Evolutionary conservation across 1,284 basidiomycete species (phyloP), one percentile per base, ranked within the genome.

Genomic region (Vanrija humicola): DNA sequence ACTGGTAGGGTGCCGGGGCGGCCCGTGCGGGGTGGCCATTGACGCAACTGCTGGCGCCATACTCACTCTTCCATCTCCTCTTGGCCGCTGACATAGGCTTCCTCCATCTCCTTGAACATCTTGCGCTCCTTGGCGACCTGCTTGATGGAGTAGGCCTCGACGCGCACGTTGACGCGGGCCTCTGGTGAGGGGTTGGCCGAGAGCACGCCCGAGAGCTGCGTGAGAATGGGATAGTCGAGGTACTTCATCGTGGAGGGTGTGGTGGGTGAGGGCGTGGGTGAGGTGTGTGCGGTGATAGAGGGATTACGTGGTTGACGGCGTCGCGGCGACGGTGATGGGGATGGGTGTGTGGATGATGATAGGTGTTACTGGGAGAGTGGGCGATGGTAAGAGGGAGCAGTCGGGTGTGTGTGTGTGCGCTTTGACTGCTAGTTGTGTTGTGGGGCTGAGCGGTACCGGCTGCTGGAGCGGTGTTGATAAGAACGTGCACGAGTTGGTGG

Each of bases 111-210:
- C 73, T 90, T 93, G 82, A 93, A 94, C 74, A 97, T 86, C 73
- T 90, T 91, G 83, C 94, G 93, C 82, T 98, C 96, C 72, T 90
- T 89, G 64, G 90, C 90, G 76, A 97, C 88, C 69, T 93, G 89
- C 82, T 98, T 98, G 84, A 92, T 95, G 66, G 89, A 92, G 80
- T 98, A 98, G 0, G 92, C 93, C 77, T 98, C 95, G 74, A 98
- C 86, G 64, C 93, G 86, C 39, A 91, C 94, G 74, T 90, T 86
- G 18, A 97, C 90, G 26, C 86, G 84, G 75, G 90, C 91, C 77
- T 96, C 93, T 48, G 89, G 86, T 6, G 90, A 87, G 61, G 90
- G 61, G 52, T 77, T 74, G 54, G 76, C 72, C 19, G 78, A 88
- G 46, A 95, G 85, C n/a, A 88, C 84, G 64, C 86, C 83, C 0